phyloP scores from a whole-genome alignment of 2,329 filamentous ascomycete genomes.

The Aspergillus uvarum region DNA sequence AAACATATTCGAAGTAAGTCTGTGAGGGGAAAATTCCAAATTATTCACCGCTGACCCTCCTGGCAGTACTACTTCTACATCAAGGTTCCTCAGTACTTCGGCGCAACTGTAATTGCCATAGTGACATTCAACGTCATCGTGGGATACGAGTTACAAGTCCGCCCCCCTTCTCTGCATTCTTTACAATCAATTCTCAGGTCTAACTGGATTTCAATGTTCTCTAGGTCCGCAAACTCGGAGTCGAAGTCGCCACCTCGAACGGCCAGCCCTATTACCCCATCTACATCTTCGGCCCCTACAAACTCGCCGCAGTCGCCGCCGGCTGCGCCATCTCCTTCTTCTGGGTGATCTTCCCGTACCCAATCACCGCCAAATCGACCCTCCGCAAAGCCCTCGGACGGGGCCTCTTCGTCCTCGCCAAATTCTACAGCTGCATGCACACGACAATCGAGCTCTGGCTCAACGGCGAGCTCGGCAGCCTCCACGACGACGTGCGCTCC shows the following conservation, averaged over 20 bases:
- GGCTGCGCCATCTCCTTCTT: constrained; percentile 70
- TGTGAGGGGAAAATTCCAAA: too few relatives aligned
- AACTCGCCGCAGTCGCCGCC: constrained; percentile 64
- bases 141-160: constrained; percentile 69
- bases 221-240: constrained; percentile 53
- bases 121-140: constrained; percentile 62
- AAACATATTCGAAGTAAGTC: constrained; percentile 52
- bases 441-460: constrained; percentile 64
- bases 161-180: neutral
- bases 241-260: constrained; percentile 52
- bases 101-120: constrained; percentile 59
- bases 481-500: constrained; percentile 15
- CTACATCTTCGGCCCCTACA: constrained; percentile 69
- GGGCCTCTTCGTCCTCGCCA: constrained; percentile 69
- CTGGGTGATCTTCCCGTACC: constrained; percentile 74
- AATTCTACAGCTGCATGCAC: constrained; percentile 70
- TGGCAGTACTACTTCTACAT: constrained; percentile 62
- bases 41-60: constrained; percentile 1
- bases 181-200: neutral
- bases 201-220: neutral
- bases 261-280: constrained; percentile 69
- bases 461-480: constrained; percentile 51
- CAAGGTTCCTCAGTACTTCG: constrained; percentile 64
- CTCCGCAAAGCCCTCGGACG: constrained; percentile 66
- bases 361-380: constrained; percentile 67